Percentiles rank a stretch among this genome's conserved stretches.
phyloP scores from a whole-genome alignment of 306 rosid genomes.

The Neltuma alba region DNA sequence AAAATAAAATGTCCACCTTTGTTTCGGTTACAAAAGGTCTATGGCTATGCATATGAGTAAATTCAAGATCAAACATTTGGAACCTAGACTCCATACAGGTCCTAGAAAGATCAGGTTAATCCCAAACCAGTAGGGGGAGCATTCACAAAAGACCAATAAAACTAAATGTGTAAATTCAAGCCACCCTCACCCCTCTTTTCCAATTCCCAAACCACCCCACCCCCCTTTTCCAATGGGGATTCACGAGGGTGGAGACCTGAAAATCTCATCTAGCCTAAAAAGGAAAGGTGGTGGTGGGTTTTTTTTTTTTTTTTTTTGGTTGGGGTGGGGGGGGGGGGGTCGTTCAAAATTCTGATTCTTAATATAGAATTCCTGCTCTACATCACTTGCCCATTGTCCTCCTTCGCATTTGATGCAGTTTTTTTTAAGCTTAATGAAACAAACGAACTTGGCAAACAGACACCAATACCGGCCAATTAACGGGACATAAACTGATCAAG shows the following conservation, averaged over 20 bases:
- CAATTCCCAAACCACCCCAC: neutral
- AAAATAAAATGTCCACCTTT: neutral
- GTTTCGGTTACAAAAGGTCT: neutral
- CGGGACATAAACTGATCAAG: neutral
- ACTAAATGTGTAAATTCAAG: neutral
- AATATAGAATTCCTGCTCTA: neutral
- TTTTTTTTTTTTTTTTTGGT: too few relatives aligned
- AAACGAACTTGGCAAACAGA: neutral
- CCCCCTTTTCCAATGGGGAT: neutral
- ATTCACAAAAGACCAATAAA: neutral
- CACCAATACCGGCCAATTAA: neutral
- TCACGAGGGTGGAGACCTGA: neutral
- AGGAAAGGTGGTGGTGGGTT: too few relatives aligned
- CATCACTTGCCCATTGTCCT: neutral
- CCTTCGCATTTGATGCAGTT: neutral
- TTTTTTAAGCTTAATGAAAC: neutral
- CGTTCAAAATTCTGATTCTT: too few relatives aligned
- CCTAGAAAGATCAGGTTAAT: neutral
- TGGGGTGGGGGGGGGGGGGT: too few relatives aligned
- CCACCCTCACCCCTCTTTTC: neutral
- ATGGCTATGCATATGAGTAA: neutral
- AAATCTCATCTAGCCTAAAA: neutral
- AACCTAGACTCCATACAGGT: neutral
- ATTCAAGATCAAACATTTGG: neutral
- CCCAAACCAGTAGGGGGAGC: neutral